A percentile compares a stretch with the other conserved stretches of the same genome.
phyloP scores from a whole-genome alignment of 495 filamentous ascomycete species.

The Friedmanniomyces endolithicus region DNA sequence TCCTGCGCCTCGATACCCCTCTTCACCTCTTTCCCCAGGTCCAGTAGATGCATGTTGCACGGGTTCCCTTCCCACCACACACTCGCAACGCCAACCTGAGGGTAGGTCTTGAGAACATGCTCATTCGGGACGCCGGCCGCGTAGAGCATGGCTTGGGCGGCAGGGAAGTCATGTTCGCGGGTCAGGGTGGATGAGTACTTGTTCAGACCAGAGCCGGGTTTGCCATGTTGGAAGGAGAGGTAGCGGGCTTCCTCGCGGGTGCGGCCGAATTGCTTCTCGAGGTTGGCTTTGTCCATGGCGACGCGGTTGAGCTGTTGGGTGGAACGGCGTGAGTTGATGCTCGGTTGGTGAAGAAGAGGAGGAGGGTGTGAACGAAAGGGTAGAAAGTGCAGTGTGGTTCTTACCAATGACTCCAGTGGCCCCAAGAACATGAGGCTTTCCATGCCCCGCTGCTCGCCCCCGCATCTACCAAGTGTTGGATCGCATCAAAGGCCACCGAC shows the following conservation, averaged over 20 bases:
- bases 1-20: conserved; percentile 64
- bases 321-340: no score
- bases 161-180: conserved; percentile 81
- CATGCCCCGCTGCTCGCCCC: background rate
- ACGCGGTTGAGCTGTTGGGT: background rate
- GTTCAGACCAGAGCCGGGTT: conserved; percentile 51
- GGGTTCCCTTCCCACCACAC: conserved; percentile 99
- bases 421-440: background rate
- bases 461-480: background rate
- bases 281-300: conserved; percentile 37
- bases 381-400: background rate
- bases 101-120: conserved; percentile 76
- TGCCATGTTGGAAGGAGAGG: conserved; percentile 48
- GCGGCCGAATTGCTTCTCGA: conserved; percentile 26
- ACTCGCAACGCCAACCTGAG: conserved; percentile 79
- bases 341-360: background rate
- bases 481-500: background rate
- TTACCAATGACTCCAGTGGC: background rate
- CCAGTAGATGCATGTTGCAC: conserved; percentile 63
- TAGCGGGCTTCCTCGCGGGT: conserved; percentile 44
- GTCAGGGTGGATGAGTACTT: conserved; percentile 61
- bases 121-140: conserved; percentile 78
- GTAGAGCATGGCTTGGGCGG: conserved; percentile 94
- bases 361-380: background rate
- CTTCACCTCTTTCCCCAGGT: conserved; percentile 84